A percentile compares a stretch with the other conserved stretches of the same genome.
phyloP scores from a whole-genome alignment of 2,329 filamentous ascomycete species.

The Sporothrix dimorphospora region DNA sequence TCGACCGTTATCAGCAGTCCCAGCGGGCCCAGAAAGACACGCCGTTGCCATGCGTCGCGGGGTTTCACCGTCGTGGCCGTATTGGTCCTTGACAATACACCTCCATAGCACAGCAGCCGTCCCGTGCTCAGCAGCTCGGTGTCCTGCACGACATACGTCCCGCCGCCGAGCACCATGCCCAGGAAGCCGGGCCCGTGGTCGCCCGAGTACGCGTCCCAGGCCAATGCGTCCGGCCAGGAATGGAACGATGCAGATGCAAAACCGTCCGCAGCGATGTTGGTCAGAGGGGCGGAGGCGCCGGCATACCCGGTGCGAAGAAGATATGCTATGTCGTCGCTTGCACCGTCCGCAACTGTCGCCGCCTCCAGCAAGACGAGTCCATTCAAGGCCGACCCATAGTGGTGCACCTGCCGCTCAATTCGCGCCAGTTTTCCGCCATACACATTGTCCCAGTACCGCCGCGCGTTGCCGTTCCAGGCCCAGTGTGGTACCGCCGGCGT shows the following conservation, averaged over 20 bases:
- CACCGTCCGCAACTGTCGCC: background rate
- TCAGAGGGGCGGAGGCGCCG: background rate
- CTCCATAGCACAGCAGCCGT: background rate
- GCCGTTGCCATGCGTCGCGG: background rate
- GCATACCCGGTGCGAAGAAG: background rate
- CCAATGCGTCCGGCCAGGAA: background rate
- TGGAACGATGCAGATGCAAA: background rate
- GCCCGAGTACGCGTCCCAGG: background rate
- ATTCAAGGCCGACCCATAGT: slow-evolving; percentile 38
- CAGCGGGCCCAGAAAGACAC: background rate
- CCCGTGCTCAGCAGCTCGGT: background rate
- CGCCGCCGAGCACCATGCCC: background rate
- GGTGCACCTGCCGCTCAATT: slow-evolving; percentile 59
- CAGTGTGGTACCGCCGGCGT: slow-evolving; percentile 62
- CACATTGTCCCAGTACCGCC: slow-evolving; percentile 63
- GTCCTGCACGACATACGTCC: background rate
- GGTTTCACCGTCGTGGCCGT: background rate
- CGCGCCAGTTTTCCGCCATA: slow-evolving; percentile 49
- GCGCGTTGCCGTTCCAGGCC: slow-evolving; percentile 65
- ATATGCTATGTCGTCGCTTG: background rate
- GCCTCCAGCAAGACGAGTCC: background rate
- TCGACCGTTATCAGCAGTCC: background rate
- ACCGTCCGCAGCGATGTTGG: background rate
- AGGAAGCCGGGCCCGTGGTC: background rate
- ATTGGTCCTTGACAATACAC: background rate